Evolutionary conservation across 1,139 yeast species (phyloP), one percentile per base, ranked within the genome.

Genomic region (Chernovozyma aurita): DNA sequence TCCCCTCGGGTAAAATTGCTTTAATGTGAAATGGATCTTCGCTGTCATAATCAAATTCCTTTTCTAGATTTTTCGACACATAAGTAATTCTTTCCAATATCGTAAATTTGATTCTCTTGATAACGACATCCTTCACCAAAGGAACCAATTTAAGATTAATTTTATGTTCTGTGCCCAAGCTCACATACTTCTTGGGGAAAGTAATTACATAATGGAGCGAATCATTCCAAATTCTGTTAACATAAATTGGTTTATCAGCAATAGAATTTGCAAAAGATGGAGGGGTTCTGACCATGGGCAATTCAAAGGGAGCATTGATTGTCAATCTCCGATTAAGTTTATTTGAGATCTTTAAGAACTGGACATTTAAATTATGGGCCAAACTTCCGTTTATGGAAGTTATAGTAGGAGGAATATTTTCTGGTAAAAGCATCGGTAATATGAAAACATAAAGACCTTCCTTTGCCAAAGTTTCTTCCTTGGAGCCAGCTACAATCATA

Each of bases 401-500:
- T 5, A 84, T 70, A 0, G 92, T 61, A 37, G 88, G 92, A 0
- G 95, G 92, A 4, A 85, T 73, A 42, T 71, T 73, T 30, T 82
- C 73, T 2, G 92, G 87, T 37, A 85, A 71, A 3, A 82, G 63
- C 2, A 84, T 63, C 0, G 95, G 94, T 30, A 88, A 62, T 31
- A 85, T 59, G 54, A 84, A 88, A 1, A 87, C 80, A 52, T 88
- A 88, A 49, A 83, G 77, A 22, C 97, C 96, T 8, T 95, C 78
- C 36, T 76, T 76, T 46, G 67, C 68, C 26, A 61, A 43, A 18
- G 48, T 44, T 18, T 29, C 28, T 16, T 45, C 21, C 12, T 16
- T 16, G 6, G 28, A 16, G 12, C 28, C 11, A 6, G 22, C 9
- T 7, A 9, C 22, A 20, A 7, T 9, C 6, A 9, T 7, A 20